Evolutionary conservation across 352 stramenopile genomes (phyloP), one percentile per base, ranked within the genome.

Genomic region (Halophytophthora batemanensis): DNA sequence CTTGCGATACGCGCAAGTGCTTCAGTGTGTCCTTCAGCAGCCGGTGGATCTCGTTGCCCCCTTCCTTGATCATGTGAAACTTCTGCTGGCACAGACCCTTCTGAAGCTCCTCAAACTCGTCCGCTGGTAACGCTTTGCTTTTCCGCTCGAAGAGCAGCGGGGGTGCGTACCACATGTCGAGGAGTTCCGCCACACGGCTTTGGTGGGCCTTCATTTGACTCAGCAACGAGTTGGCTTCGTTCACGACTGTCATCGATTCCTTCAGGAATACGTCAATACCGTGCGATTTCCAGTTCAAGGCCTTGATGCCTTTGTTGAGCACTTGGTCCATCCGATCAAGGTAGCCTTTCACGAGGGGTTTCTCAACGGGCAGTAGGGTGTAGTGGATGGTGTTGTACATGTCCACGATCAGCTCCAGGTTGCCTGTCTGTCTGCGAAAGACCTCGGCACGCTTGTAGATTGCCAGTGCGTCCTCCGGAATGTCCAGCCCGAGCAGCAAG

Each of bases 221-320:
- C n/a, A 98, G 40, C 11, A 96, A 72, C 1, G 76, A 61, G 44
- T 88, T 94, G 0, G 92, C 83, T 45, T 96, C 86, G 39, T 95
- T 94, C 28, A 97, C 89, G 29, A 96, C 75, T 0, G 78, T 73
- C 74, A 96, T 90, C 15, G 82, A 83, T 39, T 96, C 87, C 43
- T 92, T 96, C 28, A 97, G 54, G 34, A 97, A 98, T 4, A 91
- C 68, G 38, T 97, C 88, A 44, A 98, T 97, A 17, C 89, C 89
- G 29, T 95, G 89, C 5, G 76, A 95, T 40, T 97, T 96, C 92
- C 92, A 98, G 52, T 97, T 98, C 7, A 98, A 68, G 2, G 75
- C 56, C 50, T 90, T 90, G 12, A 98, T 86, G 4, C 90, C 91
- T 59, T 97, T 93, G 15, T 73, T 78, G 3, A 98, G 53, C 10